Percentiles rank a stretch among this genome's conserved stretches.
phyloP scores from a whole-genome alignment of 73 alveolate genomes.

The Effrenium voratum region DNA sequence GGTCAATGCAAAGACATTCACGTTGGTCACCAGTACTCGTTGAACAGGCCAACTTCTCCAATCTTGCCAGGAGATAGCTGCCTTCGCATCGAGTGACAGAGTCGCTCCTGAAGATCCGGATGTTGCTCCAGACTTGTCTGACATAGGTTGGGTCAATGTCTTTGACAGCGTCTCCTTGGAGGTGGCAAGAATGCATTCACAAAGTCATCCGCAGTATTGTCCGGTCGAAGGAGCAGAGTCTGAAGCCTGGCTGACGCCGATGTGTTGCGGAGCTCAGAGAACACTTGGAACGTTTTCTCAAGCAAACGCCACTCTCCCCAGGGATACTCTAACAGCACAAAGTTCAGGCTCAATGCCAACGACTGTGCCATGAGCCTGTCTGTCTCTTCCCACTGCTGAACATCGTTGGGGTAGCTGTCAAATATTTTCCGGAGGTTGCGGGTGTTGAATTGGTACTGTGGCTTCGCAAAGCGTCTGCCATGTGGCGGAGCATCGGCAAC shows the following conservation, averaged over 20 bases:
- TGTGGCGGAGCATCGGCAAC: slow-evolving; percentile 20
- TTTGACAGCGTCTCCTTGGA: background rate
- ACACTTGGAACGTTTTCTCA: background rate
- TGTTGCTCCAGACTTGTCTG: background rate
- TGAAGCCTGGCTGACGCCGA: background rate
- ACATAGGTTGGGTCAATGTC: background rate
- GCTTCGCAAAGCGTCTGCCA: background rate
- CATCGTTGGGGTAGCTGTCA: background rate
- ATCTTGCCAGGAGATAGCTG: background rate
- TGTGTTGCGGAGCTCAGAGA: background rate
- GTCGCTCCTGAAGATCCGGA: background rate
- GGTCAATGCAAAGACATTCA: background rate
- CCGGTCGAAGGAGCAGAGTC: background rate
- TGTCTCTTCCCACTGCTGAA: slow-evolving; percentile 3
- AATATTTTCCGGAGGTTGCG: too few relatives aligned
- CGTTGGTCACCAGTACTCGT: background rate
- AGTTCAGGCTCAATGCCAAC: background rate
- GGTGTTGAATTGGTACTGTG: background rate
- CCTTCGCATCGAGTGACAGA: background rate
- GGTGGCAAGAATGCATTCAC: slow-evolving; percentile 5
- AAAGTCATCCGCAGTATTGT: background rate
- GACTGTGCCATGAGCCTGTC: slow-evolving; percentile 4
- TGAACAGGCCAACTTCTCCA: background rate
- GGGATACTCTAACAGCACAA: background rate
- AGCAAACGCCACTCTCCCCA: background rate